These are phyloP conservation scores for Claviceps digitariae DNA, from an alignment of 2,329 filamentous ascomycete genomes.

Conservation along the genomic window DNA sequence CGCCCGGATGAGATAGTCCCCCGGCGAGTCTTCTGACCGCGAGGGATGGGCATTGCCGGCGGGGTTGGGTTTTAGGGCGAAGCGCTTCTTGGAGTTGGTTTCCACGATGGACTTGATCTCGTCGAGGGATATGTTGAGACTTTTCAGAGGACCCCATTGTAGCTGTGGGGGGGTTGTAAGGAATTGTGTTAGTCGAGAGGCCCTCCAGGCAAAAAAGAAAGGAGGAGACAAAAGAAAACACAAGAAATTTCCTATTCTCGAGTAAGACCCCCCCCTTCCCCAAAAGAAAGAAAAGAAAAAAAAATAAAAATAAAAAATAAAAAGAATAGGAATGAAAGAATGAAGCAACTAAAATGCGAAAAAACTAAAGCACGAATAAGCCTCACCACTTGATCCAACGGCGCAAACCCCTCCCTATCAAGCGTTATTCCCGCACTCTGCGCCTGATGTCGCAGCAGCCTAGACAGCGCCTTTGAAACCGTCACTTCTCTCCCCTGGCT, in stretches of 20 bases:
- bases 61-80: slow-evolving; percentile 51
- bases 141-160: slow-evolving; percentile 44
- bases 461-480: slow-evolving; percentile 41
- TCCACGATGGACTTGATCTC: slow-evolving; percentile 60
- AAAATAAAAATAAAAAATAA: not conserved
- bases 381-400: slow-evolving; percentile 45
- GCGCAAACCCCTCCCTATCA: slow-evolving; percentile 46
- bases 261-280: too few relatives aligned
- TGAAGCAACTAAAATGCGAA: too few relatives aligned
- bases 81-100: slow-evolving; percentile 82
- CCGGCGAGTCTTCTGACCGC: slow-evolving; percentile 25
- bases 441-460: slow-evolving; percentile 42
- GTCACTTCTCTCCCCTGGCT: slow-evolving; percentile 29
- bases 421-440: slow-evolving; percentile 41
- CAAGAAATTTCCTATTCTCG: too few relatives aligned
- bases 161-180: too few relatives aligned
- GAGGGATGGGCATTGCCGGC: slow-evolving; percentile 10
- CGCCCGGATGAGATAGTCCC: slow-evolving; percentile 76
- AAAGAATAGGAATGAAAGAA: too few relatives aligned
- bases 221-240: not conserved
- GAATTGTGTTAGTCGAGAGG: not conserved
- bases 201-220: too few relatives aligned
- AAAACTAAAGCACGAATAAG: too few relatives aligned
- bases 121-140: slow-evolving; percentile 57
- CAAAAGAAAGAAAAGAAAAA: too few relatives aligned